Percentiles rank a stretch among this genome's conserved stretches.
phyloP scores from a whole-genome alignment of 2,329 filamentous ascomycete genomes.

The Didymella glomerata region DNA sequence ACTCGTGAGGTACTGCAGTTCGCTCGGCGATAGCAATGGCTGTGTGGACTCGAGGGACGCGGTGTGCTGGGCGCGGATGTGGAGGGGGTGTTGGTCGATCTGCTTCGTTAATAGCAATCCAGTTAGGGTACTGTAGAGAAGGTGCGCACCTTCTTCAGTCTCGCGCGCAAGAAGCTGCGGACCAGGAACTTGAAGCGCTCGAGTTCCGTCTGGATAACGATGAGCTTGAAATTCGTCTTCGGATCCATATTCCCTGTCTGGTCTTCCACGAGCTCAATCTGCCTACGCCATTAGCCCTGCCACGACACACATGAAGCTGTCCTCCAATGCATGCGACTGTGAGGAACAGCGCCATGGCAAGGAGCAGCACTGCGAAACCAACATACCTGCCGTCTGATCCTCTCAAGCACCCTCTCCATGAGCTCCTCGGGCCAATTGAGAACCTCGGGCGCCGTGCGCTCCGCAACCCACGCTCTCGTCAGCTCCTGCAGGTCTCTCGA shows the following conservation, averaged over 20 bases:
- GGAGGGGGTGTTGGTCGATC: conserved; percentile 79
- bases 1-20: conserved; percentile 81
- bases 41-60: conserved; percentile 59
- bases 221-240: conserved; percentile 89
- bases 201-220: conserved; percentile 95
- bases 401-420: conserved; percentile 81
- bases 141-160: conserved; percentile 79
- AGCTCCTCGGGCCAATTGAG: conserved; percentile 78
- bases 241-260: conserved; percentile 87
- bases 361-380: no score
- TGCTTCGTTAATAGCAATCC: conserved; percentile 39
- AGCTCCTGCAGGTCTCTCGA: conserved; percentile 84
- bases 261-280: conserved; percentile 61
- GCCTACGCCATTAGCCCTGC: conserved; percentile 38
- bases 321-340: background rate
- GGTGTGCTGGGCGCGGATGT: conserved; percentile 67
- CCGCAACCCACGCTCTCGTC: conserved; percentile 91
- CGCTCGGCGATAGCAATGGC: conserved; percentile 72
- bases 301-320: background rate
- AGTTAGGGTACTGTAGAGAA: background rate
- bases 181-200: conserved; percentile 93
- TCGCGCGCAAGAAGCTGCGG: conserved; percentile 79
- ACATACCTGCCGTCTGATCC: conserved; percentile 51
- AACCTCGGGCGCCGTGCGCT: conserved; percentile 89
- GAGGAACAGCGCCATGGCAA: no score